Evolutionary conservation across 495 filamentous ascomycete genomes (phyloP), one percentile per base, ranked within the genome.

Genomic region (Penicillium bialowiezense): DNA sequence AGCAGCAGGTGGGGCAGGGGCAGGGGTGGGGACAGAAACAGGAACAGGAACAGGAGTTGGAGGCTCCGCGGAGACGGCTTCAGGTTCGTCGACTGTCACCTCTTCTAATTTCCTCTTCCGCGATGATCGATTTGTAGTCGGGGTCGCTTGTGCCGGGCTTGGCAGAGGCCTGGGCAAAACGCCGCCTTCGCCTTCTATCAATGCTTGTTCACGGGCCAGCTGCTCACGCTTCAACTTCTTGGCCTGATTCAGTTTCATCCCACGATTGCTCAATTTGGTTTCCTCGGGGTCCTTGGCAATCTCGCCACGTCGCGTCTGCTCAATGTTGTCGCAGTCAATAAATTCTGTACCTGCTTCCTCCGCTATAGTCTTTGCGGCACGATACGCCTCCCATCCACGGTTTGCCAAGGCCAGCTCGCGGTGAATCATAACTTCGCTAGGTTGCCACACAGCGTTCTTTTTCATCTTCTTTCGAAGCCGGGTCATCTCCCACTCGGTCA

Each of bases 361-460:
- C 3, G 87, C 84, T 59, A 80, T 70, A 24, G 76, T 75, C 66
- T 88, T 88, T 2, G 86, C 87, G 18, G 74, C 75, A 29, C 79
- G 80, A 56, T 88, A 95, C 13, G 81, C 81, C 33, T 89, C 88
- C 55, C 83, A 74, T 4, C 95, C 93, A 32, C 93, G 86, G 12
- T 86, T 86, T 15, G 88, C 74, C 7, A 78, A 73, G 36, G 84
- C 85, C 7, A 98, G 78, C 64, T 97, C 91, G 10, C 91, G 81
- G 18, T 90, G 81, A 36, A 97, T 92, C 93, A 98, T 98, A 0
- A 95, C 95, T 52, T 95, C 89, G 56, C 89, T 95, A 0, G 93
- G 93, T 31, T 85, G 85, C 93, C 93, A 98, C 6, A 91, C 83
- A 0, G 92, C 88, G 57, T 98, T 98, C 79, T 98, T 98, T 74